phyloP scores from a whole-genome alignment of 306 rosid species.

The Canavalia gladiata region DNA sequence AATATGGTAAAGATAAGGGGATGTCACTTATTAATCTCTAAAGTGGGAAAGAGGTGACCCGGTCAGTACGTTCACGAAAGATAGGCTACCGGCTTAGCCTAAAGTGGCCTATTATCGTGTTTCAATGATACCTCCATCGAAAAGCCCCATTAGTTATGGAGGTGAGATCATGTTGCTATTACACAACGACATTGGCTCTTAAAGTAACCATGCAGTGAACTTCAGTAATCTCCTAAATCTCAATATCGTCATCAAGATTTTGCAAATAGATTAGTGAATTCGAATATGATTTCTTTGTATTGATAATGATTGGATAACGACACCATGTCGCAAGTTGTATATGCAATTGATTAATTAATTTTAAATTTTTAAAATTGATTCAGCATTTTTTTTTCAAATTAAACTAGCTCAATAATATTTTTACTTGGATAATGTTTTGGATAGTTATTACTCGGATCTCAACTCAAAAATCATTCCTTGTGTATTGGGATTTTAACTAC shows the following conservation, averaged over 20 bases:
- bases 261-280: slow-evolving; percentile 40
- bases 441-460: too few species aligned
- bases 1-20: slow-evolving; percentile 30
- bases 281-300: slow-evolving; percentile 44
- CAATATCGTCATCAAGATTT: slow-evolving; percentile 49
- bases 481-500: too few species aligned
- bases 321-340: slow-evolving; percentile 36
- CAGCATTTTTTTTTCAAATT: neutral
- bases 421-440: too few species aligned
- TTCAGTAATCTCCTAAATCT: slow-evolving; percentile 45
- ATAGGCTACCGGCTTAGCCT: slow-evolving; percentile 50
- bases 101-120: slow-evolving; percentile 51
- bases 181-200: slow-evolving; percentile 65
- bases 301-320: slow-evolving; percentile 53
- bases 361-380: neutral
- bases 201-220: slow-evolving; percentile 60
- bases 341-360: slow-evolving; percentile 4
- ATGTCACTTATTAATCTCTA: neutral
- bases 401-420: too few species aligned
- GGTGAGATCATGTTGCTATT: slow-evolving; percentile 66
- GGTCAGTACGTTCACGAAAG: slow-evolving; percentile 35
- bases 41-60: slow-evolving; percentile 26
- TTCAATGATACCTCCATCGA: slow-evolving; percentile 54
- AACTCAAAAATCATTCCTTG: too few species aligned
- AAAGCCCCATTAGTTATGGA: slow-evolving; percentile 59